Evolutionary conservation across 1,139 yeast genomes (phyloP).

Genomic region (Pichia sp.): DNA sequence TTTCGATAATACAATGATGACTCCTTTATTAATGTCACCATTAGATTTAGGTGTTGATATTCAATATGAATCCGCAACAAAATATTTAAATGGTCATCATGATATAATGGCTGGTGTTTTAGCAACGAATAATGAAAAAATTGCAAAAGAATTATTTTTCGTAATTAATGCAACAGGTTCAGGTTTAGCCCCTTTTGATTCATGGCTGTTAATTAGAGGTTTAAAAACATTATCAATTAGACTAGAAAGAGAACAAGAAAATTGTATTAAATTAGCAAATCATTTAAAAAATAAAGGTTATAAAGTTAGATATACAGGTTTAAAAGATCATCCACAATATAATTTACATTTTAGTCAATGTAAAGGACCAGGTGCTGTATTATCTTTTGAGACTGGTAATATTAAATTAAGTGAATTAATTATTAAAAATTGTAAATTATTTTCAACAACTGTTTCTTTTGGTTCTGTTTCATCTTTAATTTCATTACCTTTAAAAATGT

Average conservation of each 20-base stretch:
- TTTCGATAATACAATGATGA: constrained; percentile 94
- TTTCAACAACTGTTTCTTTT: constrained; percentile 87
- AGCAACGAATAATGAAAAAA: constrained; percentile 56
- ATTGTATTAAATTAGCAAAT: constrained; percentile 67
- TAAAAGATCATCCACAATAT: constrained; percentile 73
- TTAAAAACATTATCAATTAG: constrained; percentile 80
- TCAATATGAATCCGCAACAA: constrained; percentile 89
- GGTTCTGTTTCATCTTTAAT: constrained; percentile 91
- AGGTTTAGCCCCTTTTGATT: constrained; percentile 86
- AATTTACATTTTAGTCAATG: constrained; percentile 73
- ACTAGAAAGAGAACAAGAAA: constrained; percentile 79
- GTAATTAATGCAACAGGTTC: constrained; percentile 87
- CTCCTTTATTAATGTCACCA: constrained; percentile 81
- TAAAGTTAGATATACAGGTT: constrained; percentile 80
- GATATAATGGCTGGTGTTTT: constrained; percentile 93
- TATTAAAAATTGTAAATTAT: constrained; percentile 67
- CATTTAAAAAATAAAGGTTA: constrained; percentile 58
- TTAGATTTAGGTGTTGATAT: constrained; percentile 82
- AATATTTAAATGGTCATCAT: constrained; percentile 88
- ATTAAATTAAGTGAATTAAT: constrained; percentile 62
- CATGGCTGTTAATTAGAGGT: constrained; percentile 83
- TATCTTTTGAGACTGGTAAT: constrained; percentile 82
- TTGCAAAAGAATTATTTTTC: constrained; percentile 66
- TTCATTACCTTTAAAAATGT: constrained; percentile 91
- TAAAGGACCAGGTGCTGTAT: constrained; percentile 83